These are phyloP conservation scores for Iodosphaeria phyllophila DNA, from an alignment of 2,329 filamentous ascomycete species.

Conservation along the genomic window DNA sequence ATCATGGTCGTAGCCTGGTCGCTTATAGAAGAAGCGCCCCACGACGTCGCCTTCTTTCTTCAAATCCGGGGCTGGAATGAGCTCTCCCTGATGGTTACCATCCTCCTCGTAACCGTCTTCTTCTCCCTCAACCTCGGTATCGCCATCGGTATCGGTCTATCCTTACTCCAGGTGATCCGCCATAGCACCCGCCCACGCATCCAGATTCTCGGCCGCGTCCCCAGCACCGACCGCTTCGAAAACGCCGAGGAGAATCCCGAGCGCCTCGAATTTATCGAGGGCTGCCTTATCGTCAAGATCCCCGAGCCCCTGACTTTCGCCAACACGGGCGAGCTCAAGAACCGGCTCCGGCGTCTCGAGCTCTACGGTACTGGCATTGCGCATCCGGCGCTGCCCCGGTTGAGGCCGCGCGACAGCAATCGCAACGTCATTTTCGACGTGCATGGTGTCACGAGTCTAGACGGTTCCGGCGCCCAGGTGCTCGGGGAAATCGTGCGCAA, in stretches of 20 bases:
- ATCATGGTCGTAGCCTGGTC: slow-evolving; percentile 92
- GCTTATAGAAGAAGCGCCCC: slow-evolving; percentile 84
- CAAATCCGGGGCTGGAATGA: slow-evolving; percentile 75
- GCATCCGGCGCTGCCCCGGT: slow-evolving; percentile 71
- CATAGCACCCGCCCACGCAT: slow-evolving; percentile 87
- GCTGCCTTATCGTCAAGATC: slow-evolving; percentile 91
- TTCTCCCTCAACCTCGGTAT: slow-evolving; percentile 90
- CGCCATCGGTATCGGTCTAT: slow-evolving; percentile 81
- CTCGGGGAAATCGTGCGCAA: slow-evolving; percentile 70
- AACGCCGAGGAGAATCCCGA: slow-evolving; percentile 62
- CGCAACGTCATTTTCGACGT: slow-evolving; percentile 92
- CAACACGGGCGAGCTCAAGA: slow-evolving; percentile 85
- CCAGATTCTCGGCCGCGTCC: slow-evolving; percentile 82
- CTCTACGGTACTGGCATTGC: slow-evolving; percentile 72
- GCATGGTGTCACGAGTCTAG: slow-evolving; percentile 87
- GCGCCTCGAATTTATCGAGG: slow-evolving; percentile 72
- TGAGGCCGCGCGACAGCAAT: slow-evolving; percentile 65
- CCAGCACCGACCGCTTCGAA: slow-evolving; percentile 66
- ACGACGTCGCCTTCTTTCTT: slow-evolving; percentile 81
- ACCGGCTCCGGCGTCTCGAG: slow-evolving; percentile 65
- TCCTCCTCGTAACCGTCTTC: slow-evolving; percentile 83
- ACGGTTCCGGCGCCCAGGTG: slow-evolving; percentile 85
- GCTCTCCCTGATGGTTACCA: slow-evolving; percentile 70
- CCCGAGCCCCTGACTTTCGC: slow-evolving; percentile 93
- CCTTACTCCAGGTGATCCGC: slow-evolving; percentile 72